Conservation (phyloP, 2,329 filamentous ascomycete species). For the Arthrobotrys megalospora region DNA sequence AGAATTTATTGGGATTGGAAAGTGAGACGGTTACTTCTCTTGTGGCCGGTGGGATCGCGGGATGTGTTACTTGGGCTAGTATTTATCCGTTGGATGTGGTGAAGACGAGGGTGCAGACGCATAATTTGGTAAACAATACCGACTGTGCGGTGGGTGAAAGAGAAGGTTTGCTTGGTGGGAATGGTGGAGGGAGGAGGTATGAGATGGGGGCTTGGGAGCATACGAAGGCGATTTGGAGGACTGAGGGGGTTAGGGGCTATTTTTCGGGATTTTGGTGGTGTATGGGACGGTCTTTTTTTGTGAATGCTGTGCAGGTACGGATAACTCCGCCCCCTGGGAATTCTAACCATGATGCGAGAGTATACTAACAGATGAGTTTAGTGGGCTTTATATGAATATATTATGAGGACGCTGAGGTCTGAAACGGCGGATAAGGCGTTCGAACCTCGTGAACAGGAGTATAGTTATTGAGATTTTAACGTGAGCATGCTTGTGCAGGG, state of each 20-base stretch:
- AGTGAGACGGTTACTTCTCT: conserved; percentile 69
- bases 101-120: conserved; percentile 91
- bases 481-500: not conserved
- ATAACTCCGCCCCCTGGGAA: conserved; percentile 22
- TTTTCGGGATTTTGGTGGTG: conserved; percentile 84
- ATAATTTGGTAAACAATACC: conserved; percentile 68
- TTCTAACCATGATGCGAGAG: conserved; percentile 19
- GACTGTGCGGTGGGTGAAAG: conserved; percentile 43
- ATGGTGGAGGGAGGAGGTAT: conserved; percentile 57
- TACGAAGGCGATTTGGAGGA: conserved; percentile 76
- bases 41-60: conserved; percentile 87
- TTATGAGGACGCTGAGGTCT: conserved; percentile 75
- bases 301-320: conserved; percentile 83
- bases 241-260: conserved; percentile 76
- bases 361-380: conserved; percentile 66
- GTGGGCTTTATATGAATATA: conserved; percentile 93
- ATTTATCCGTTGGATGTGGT: conserved; percentile 93
- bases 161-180: conserved; percentile 66
- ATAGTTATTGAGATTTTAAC: conserved; percentile 24
- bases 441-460: conserved; percentile 34
- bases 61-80: conserved; percentile 86
- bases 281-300: conserved; percentile 87
- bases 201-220: conserved; percentile 74
- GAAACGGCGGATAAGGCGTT: conserved; percentile 6
- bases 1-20: conserved; percentile 72